These are phyloP conservation scores for Clonostachys chloroleuca DNA, from an alignment of 2,329 filamentous ascomycete genomes.

Conservation along the genomic window DNA sequence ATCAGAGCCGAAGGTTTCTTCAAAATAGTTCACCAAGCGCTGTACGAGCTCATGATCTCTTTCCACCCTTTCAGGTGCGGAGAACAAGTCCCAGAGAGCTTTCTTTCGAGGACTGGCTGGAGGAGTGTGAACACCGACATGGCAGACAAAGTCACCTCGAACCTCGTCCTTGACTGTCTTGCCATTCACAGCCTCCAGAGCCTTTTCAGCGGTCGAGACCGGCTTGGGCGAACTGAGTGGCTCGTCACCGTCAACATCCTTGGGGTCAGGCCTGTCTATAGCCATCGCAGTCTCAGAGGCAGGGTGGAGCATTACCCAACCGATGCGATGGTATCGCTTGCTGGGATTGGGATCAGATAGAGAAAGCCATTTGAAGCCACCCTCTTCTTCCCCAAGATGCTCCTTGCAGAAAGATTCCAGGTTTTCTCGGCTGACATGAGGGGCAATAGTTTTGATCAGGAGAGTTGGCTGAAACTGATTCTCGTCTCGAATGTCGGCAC, in stretches of 20 bases:
- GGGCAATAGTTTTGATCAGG: constrained; percentile 96
- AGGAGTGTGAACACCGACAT: constrained; percentile 93
- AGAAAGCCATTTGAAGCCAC: constrained; percentile 93
- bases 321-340: constrained; percentile 95
- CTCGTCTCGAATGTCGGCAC: constrained; percentile 85
- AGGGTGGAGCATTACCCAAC: constrained; percentile 95
- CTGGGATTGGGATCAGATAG: constrained; percentile 94
- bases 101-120: constrained; percentile 86
- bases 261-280: constrained; percentile 68
- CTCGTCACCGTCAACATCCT: constrained; percentile 61
- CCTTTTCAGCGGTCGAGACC: constrained; percentile 71
- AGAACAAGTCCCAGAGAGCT: constrained; percentile 94
- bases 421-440: constrained; percentile 89
- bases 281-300: constrained; percentile 61
- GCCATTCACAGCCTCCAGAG: constrained; percentile 90
- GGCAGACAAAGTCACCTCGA: constrained; percentile 93
- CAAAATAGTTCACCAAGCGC: constrained; percentile 78
- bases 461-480: constrained; percentile 85
- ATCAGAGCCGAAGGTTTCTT: constrained; percentile 73
- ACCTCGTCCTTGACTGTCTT: constrained; percentile 95
- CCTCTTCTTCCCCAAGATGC: constrained; percentile 84
- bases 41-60: constrained; percentile 82
- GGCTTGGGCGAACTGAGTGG: constrained; percentile 48
- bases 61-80: constrained; percentile 86
- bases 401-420: constrained; percentile 94